Percentiles rank a stretch among this genome's conserved stretches.
Conservation (phyloP, 306 rosid species). For the Trifolium repens region DNA sequence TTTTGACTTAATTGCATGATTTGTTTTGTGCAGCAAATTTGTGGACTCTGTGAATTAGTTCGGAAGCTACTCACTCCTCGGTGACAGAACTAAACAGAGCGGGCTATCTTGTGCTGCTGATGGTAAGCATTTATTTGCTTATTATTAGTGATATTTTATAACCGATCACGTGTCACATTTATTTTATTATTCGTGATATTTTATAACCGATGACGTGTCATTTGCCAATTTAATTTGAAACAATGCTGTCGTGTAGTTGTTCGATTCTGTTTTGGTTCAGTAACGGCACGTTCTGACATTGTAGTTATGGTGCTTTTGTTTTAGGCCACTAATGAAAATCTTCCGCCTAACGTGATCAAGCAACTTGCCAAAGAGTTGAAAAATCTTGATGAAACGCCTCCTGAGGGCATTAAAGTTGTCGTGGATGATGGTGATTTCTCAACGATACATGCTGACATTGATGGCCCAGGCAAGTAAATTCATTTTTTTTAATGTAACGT, state of each 20-base stretch:
- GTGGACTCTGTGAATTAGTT: conserved; percentile 7
- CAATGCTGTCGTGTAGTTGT: conserved; percentile 4
- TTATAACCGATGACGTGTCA: conserved; percentile 16
- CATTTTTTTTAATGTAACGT: conserved; percentile 5
- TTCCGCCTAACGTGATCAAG: conserved; percentile 95
- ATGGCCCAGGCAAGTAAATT: conserved; percentile 86
- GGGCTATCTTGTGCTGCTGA: conserved; percentile 38
- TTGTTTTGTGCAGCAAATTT: conserved; percentile 38
- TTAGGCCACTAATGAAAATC: conserved; percentile 97
- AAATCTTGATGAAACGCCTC: conserved; percentile 93
- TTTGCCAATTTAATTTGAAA: conserved; percentile 19
- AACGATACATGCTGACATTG: conserved; percentile 86
- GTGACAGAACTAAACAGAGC: conserved; percentile 45
- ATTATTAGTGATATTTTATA: neutral
- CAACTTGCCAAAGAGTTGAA: conserved; percentile 98
- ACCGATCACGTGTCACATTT: conserved; percentile 15
- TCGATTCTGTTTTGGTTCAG: conserved; percentile 12
- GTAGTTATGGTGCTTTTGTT: conserved; percentile 37
- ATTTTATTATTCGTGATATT: neutral
- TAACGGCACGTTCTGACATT: neutral
- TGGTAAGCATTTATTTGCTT: conserved; percentile 56
- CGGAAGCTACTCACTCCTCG: conserved; percentile 15
- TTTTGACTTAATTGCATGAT: conserved; percentile 31
- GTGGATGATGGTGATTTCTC: conserved; percentile 93
- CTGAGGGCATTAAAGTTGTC: conserved; percentile 93